phyloP scores from a whole-genome alignment of 345 rosid species.

The thale cress (Arabidopsis thaliana) region TAIR10.1 NC_003074.8:7346001-7346500 shows the following conservation, averaged over 20 bases:
- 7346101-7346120: conserved; percentile 4
- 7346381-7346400: conserved; percentile 5
- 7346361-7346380: conserved; percentile 13
- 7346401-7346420: conserved; percentile 17
- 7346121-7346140: conserved; percentile 7
- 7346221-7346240: conserved; percentile 6
- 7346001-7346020: not conserved
- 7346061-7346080: conserved; percentile 4
- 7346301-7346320: not conserved
- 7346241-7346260: conserved; percentile 7
- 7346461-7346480: not conserved
- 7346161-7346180: not conserved
- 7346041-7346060: conserved; percentile 13
- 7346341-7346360: not conserved
- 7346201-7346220: conserved; percentile 18
- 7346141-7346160: conserved; percentile 6
- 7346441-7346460: not conserved
- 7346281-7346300: not conserved
- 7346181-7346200: conserved; percentile 10
- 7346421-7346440: conserved; percentile 3
- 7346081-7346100: conserved; percentile 1
- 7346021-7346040: conserved; percentile 1
- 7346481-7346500: conserved; percentile 10
- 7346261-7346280: conserved; percentile 11
- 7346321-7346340: not conserved